Percentiles rank a stretch among this genome's conserved stretches.
These are phyloP conservation scores for Sisymbrium altissimum DNA, from an alignment of 345 rosid species.

Conservation along the genomic window DNA sequence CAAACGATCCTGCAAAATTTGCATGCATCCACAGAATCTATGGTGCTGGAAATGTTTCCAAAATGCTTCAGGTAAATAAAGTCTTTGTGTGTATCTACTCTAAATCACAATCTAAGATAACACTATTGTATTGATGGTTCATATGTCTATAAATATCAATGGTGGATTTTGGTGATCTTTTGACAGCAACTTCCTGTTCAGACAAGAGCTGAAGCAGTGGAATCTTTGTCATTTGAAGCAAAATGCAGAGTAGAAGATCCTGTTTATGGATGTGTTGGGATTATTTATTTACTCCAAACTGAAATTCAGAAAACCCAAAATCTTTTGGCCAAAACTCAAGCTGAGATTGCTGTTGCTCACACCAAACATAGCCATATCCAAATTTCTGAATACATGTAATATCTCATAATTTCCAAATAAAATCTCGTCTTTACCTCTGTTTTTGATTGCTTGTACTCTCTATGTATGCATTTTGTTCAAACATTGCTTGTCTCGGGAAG, in stretches of 20 bases:
- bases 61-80: conserved; percentile 58
- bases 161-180: not conserved
- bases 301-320: conserved; percentile 43
- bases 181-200: conserved; percentile 48
- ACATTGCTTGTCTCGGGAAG: not conserved
- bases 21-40: conserved; percentile 57
- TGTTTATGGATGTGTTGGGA: conserved; percentile 61
- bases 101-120: not conserved
- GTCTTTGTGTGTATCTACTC: conserved; percentile 1
- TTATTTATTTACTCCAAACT: conserved; percentile 39
- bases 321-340: conserved; percentile 46
- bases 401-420: not conserved
- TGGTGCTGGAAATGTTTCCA: conserved; percentile 75
- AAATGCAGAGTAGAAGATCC: conserved; percentile 51
- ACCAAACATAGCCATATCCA: conserved; percentile 2
- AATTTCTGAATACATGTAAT: conserved; percentile 5
- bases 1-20: conserved; percentile 56
- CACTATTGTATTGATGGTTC: not conserved
- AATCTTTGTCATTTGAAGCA: conserved; percentile 57
- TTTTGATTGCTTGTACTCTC: not conserved
- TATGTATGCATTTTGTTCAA: not conserved
- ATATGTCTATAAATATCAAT: not conserved
- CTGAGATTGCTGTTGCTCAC: conserved; percentile 41
- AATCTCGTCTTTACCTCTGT: not conserved
- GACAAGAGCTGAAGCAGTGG: conserved; percentile 46